Percentiles rank a stretch among this genome's conserved stretches.
These are phyloP conservation scores for Alternaria dauci DNA, from an alignment of 2,329 filamentous ascomycete genomes.

Conservation along the genomic window DNA sequence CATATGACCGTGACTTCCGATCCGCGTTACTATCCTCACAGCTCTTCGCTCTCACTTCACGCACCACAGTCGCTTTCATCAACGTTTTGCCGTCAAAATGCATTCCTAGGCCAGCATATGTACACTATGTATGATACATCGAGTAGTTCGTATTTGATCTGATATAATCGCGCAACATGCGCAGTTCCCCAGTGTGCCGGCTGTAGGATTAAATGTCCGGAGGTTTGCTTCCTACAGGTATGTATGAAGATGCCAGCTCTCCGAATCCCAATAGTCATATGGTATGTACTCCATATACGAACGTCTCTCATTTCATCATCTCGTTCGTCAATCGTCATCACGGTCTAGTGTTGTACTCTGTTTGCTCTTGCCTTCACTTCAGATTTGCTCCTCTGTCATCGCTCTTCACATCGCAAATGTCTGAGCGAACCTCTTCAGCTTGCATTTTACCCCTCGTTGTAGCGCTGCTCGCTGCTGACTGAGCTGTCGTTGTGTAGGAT, in stretches of 20 bases:
- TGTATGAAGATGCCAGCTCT: constrained; percentile 7
- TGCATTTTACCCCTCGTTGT: constrained; percentile 36
- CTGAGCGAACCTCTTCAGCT: constrained; percentile 39
- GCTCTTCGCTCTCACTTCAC: not conserved
- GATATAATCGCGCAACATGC: not conserved
- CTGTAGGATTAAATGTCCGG: not conserved
- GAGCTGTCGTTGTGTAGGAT: constrained; percentile 34
- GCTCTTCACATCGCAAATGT: constrained; percentile 27
- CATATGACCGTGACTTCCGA: constrained; percentile 14
- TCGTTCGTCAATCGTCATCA: not conserved
- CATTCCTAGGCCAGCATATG: not conserved
- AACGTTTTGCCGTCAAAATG: not conserved
- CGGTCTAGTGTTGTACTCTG: not conserved
- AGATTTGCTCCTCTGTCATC: not conserved
- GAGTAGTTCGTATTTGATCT: not conserved
- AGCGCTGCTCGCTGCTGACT: constrained; percentile 36
- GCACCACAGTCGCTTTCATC: not conserved
- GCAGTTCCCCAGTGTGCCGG: not conserved
- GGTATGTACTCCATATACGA: not conserved
- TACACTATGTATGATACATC: not conserved
- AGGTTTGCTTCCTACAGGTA: not conserved
- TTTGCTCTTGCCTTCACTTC: not conserved
- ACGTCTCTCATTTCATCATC: not conserved
- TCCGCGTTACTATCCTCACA: constrained; percentile 1
- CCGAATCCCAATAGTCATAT: not conserved